Evolutionary conservation across 371 early-diverging fungal genomes (phyloP).

Genomic region (Umbelopsis sp.): DNA sequence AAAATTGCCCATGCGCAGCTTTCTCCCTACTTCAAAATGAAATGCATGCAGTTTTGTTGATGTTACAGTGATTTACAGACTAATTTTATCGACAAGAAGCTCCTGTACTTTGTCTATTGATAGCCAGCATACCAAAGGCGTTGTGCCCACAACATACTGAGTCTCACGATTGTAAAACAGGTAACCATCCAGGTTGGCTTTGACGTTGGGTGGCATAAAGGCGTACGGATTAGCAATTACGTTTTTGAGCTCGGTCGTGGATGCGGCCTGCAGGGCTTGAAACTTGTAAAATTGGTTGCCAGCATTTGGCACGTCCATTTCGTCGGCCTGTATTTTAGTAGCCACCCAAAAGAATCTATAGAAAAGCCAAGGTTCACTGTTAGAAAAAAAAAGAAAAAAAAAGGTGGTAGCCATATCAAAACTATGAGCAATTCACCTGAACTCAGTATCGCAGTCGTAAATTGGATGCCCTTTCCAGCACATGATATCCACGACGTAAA

Average conservation of each 20-base stretch:
- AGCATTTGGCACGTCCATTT: conserved; percentile 45
- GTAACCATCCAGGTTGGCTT: conserved; percentile 57
- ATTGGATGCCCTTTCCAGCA: conserved; percentile 69
- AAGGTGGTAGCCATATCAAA: neutral
- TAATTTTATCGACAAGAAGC: conserved; percentile 30
- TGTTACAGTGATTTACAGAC: neutral
- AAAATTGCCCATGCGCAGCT: neutral
- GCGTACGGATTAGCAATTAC: conserved; percentile 25
- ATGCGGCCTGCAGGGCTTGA: conserved; percentile 30
- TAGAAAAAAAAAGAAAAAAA: neutral
- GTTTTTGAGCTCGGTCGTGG: conserved; percentile 30
- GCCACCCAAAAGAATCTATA: conserved; percentile 62
- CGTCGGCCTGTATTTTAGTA: conserved; percentile 47
- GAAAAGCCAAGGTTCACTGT: neutral
- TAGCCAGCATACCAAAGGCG: conserved; percentile 66
- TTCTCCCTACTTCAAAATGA: conserved; percentile 20
- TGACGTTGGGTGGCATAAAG: conserved; percentile 29
- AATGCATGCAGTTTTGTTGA: too few species aligned
- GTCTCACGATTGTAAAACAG: conserved; percentile 62
- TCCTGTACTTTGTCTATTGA: conserved; percentile 44
- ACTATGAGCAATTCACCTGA: conserved; percentile 33
- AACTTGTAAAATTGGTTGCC: conserved; percentile 44
- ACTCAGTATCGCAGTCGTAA: conserved; percentile 66
- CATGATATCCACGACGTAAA: conserved; percentile 66
- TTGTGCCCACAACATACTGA: conserved; percentile 56